A percentile compares a stretch with the other conserved stretches of the same genome.
Conservation (phyloP, 1,284 basidiomycete genomes). For the Ustilago nuda region DNA sequence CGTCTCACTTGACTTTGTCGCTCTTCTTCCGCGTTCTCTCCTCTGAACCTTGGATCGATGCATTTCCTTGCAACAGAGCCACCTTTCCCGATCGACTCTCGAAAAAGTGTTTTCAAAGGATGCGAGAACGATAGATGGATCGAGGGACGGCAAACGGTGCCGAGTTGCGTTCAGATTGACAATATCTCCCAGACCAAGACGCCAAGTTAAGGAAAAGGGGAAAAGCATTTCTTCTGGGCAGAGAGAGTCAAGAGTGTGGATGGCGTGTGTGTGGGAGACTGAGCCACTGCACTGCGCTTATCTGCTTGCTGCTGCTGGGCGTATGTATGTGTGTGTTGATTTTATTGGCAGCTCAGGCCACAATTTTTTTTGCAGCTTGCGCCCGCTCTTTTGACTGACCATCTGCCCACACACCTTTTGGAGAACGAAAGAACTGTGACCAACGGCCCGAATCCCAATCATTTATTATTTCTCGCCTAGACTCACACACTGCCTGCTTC, state of each 20-base stretch:
- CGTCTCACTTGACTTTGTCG: background rate
- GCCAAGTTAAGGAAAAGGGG: background rate
- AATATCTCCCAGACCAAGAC: background rate
- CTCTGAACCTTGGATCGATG: background rate
- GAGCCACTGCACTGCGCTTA: background rate
- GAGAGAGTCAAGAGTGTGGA: background rate
- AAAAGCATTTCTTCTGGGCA: constrained; percentile 2
- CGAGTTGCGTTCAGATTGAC: background rate
- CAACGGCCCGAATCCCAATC: no score
- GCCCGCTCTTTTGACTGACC: background rate
- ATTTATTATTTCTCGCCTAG: background rate
- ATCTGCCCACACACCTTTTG: constrained; percentile 1
- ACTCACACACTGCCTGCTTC: constrained; percentile 18
- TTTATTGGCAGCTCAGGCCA: background rate
- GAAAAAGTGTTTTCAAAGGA: background rate
- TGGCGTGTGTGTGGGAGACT: background rate
- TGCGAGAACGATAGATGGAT: no score
- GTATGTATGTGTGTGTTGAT: background rate
- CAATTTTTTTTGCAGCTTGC: background rate
- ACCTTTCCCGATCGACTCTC: background rate
- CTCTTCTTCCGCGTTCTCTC: background rate
- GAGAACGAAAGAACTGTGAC: no score
- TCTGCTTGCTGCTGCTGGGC: constrained; percentile 2
- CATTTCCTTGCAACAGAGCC: background rate
- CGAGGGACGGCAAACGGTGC: background rate